Percentiles rank a stretch among this genome's conserved stretches.
These are phyloP conservation scores for Hemileccinum rubropunctum DNA, from an alignment of 768 basidiomycete genomes.

Conservation along the genomic window DNA sequence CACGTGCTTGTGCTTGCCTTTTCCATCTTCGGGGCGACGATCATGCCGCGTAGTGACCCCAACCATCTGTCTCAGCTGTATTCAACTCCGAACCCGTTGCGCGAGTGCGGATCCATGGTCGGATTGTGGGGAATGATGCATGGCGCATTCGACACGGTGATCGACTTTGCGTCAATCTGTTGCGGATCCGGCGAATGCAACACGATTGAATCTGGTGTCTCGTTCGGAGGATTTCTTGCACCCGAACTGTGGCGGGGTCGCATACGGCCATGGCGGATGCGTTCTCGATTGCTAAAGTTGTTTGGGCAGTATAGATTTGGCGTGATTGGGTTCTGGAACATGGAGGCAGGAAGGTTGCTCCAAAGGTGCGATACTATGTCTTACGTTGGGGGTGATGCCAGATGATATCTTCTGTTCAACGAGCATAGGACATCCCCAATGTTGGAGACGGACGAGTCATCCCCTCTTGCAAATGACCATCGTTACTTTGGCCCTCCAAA, in stretches of 20 bases:
- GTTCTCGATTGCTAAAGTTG: neutral
- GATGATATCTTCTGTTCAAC: too few relatives aligned
- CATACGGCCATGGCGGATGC: neutral
- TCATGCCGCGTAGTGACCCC: too few relatives aligned
- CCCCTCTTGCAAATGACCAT: too few relatives aligned
- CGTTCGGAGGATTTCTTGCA: conserved; percentile 1
- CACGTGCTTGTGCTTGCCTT: neutral
- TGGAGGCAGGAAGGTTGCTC: too few relatives aligned
- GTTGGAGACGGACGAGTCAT: too few relatives aligned
- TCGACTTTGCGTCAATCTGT: conserved; percentile 8
- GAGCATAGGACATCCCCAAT: too few relatives aligned
- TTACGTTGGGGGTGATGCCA: too few relatives aligned
- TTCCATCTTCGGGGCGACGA: too few relatives aligned
- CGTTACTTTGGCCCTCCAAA: too few relatives aligned
- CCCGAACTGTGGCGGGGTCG: neutral
- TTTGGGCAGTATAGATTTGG: neutral
- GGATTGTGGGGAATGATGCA: neutral
- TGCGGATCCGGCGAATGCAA: conserved; percentile 5
- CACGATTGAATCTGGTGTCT: neutral
- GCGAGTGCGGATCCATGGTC: conserved; percentile 4
- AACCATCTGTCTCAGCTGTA: neutral
- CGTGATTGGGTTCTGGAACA: neutral
- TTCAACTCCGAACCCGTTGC: neutral
- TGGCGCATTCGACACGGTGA: neutral
- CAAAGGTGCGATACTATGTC: neutral